Conservation (phyloP, 2,329 filamentous ascomycete species). For the Microdochium nivale region DNA sequence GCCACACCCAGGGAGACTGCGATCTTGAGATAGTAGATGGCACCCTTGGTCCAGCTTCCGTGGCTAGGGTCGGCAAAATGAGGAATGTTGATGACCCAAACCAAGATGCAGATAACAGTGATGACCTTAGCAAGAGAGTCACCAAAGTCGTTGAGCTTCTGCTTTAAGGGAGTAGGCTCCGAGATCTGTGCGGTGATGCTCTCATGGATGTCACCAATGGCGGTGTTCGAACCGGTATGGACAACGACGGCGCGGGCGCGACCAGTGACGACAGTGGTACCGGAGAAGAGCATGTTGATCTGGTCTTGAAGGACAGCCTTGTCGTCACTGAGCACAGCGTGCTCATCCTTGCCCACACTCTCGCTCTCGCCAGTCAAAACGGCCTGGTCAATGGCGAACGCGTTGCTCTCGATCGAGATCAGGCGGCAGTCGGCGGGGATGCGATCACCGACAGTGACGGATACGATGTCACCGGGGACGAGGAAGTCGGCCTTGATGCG, state of each 20-base stretch:
- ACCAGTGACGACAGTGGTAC: slow-evolving; percentile 92
- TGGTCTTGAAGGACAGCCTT: slow-evolving; percentile 96
- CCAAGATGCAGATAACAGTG: slow-evolving; percentile 88
- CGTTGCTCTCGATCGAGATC: slow-evolving; percentile 89
- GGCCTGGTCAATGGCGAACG: slow-evolving; percentile 92
- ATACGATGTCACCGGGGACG: slow-evolving; percentile 88
- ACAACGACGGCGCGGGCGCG: slow-evolving; percentile 88
- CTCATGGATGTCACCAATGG: slow-evolving; percentile 97
- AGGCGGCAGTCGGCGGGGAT: slow-evolving; percentile 92
- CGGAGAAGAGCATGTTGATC: slow-evolving; percentile 95
- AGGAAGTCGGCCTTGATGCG: slow-evolving; percentile 93
- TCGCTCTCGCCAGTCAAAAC: slow-evolving; percentile 97
- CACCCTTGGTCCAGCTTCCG: slow-evolving; percentile 89
- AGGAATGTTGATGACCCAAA: slow-evolving; percentile 97
- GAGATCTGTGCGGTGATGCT: slow-evolving; percentile 98
- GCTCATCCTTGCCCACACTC: slow-evolving; percentile 80
- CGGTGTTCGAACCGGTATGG: slow-evolving; percentile 80
- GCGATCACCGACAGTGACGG: slow-evolving; percentile 81
- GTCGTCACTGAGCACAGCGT: slow-evolving; percentile 58
- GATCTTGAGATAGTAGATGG: slow-evolving; percentile 99
- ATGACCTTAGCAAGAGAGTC: slow-evolving; percentile 96
- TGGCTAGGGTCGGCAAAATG: slow-evolving; percentile 95
- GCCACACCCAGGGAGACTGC: slow-evolving; percentile 96
- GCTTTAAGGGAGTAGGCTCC: slow-evolving; percentile 91
- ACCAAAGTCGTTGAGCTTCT: slow-evolving; percentile 98